Percentiles rank a stretch among this genome's conserved stretches.
phyloP scores from a whole-genome alignment of 768 basidiomycete species.

The Mycena pura region DNA sequence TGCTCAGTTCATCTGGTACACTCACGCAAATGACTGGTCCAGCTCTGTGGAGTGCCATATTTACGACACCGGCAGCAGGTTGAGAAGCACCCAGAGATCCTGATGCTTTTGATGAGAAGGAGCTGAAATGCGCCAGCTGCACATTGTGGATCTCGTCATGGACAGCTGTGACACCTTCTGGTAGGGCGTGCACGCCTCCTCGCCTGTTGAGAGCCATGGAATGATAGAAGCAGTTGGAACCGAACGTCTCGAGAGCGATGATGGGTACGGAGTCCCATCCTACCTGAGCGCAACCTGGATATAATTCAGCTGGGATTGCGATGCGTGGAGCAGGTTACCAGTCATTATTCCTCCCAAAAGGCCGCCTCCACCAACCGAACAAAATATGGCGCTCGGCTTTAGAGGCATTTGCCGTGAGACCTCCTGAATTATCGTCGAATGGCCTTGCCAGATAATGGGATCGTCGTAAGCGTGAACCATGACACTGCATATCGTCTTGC shows the following conservation, averaged over 20 bases:
- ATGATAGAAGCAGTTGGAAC: conserved; percentile 77
- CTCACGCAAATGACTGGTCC: conserved; percentile 65
- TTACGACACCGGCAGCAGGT: conserved; percentile 65
- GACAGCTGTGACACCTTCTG: conserved; percentile 49
- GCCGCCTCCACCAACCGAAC: conserved; percentile 80
- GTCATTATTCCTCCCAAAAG: conserved; percentile 64
- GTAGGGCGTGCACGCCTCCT: conserved; percentile 39
- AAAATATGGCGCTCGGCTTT: conserved; percentile 76
- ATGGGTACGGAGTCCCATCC: conserved; percentile 76
- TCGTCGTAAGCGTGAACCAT: conserved; percentile 78
- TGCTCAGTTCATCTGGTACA: conserved; percentile 72
- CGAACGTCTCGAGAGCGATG: conserved; percentile 72
- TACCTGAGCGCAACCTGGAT: conserved; percentile 59
- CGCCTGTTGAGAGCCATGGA: conserved; percentile 66
- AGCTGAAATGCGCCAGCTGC: conserved; percentile 60
- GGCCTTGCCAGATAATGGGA: conserved; percentile 74
- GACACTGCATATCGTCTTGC: conserved; percentile 48
- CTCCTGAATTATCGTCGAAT: conserved; percentile 76
- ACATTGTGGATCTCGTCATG: conserved; percentile 52
- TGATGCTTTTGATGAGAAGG: conserved; percentile 68
- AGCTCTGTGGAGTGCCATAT: conserved; percentile 65
- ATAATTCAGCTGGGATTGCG: background rate
- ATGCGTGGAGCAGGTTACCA: background rate
- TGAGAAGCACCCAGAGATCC: conserved; percentile 75
- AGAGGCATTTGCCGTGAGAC: conserved; percentile 58